These are phyloP conservation scores for Stephanodiscus minutulus DNA, from an alignment of 108 stramenopile species.

Conservation along the genomic window DNA sequence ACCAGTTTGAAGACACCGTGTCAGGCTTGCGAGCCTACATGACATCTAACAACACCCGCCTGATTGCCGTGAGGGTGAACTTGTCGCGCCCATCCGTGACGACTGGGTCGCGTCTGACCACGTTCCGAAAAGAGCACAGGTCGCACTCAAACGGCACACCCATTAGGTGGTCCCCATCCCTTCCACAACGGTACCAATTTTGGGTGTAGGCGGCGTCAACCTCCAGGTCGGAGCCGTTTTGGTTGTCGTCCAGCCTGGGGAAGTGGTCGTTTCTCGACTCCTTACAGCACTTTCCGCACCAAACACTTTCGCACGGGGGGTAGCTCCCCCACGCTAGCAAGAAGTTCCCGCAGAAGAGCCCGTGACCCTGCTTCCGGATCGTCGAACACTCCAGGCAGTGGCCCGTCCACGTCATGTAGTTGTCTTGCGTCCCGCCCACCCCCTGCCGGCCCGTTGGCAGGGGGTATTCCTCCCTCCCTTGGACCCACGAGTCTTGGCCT, in stretches of 20 bases:
- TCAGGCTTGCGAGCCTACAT: conserved; percentile 44
- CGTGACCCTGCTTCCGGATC: conserved; percentile 1
- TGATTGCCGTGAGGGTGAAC: conserved; percentile 11
- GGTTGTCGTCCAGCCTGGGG: conserved; percentile 17
- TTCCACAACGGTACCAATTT: too few relatives aligned
- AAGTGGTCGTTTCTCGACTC: conserved; percentile 5
- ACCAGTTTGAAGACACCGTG: conserved; percentile 36
- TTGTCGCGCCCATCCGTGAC: neutral
- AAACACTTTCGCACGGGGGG: conserved; percentile 35
- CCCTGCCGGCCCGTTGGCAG: conserved; percentile 23
- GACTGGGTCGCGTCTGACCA: conserved; percentile 21
- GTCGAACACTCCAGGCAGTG: too few relatives aligned
- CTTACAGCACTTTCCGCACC: conserved; percentile 47
- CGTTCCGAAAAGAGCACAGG: too few relatives aligned
- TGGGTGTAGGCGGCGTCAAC: too few relatives aligned
- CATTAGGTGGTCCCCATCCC: too few relatives aligned
- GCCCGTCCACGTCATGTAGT: conserved; percentile 11
- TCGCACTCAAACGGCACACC: too few relatives aligned
- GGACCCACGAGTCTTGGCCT: too few relatives aligned
- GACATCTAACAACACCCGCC: conserved; percentile 47
- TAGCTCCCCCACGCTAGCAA: conserved; percentile 10
- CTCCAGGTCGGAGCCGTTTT: neutral
- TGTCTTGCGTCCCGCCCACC: neutral
- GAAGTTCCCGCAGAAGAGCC: conserved; percentile 11
- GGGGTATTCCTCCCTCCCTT: too few relatives aligned